phyloP scores from a whole-genome alignment of 2,329 filamentous ascomycete genomes.

The Fonsecaea nubica region DNA sequence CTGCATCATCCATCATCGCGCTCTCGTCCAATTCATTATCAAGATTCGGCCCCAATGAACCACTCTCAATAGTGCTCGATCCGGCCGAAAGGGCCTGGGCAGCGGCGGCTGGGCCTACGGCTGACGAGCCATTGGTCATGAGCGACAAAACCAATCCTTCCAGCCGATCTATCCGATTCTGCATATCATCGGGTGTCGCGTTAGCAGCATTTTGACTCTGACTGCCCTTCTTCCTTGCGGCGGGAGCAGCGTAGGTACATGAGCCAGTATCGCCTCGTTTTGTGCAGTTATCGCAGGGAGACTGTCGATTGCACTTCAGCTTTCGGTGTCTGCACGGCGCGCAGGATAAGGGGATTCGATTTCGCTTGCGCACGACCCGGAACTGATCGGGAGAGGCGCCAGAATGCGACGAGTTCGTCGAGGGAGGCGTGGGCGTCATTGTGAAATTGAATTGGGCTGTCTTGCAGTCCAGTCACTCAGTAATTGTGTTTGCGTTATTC shows the following conservation, averaged over 20 bases:
- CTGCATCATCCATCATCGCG: conserved; percentile 57
- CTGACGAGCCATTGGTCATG: conserved; percentile 84
- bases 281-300: conserved; percentile 92
- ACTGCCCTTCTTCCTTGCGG: conserved; percentile 71
- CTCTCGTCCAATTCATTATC: conserved; percentile 44
- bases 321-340: conserved; percentile 90
- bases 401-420: conserved; percentile 76
- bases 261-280: conserved; percentile 81
- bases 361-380: conserved; percentile 87
- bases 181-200: conserved; percentile 88
- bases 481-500: background rate
- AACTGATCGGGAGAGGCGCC: conserved; percentile 82
- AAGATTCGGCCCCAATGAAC: conserved; percentile 47
- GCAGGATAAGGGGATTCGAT: conserved; percentile 89
- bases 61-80: conserved; percentile 52
- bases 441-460: conserved; percentile 4
- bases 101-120: conserved; percentile 65
- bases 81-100: conserved; percentile 51
- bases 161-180: conserved; percentile 93
- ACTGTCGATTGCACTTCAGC: conserved; percentile 89
- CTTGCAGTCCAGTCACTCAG: conserved; percentile 4
- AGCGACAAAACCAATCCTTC: conserved; percentile 90
- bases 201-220: conserved; percentile 58
- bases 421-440: conserved; percentile 80
- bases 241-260: conserved; percentile 81